Percentiles rank a stretch among this genome's conserved stretches.
phyloP scores from a whole-genome alignment of 2,329 filamentous ascomycete species.

The Fusarium citri region DNA sequence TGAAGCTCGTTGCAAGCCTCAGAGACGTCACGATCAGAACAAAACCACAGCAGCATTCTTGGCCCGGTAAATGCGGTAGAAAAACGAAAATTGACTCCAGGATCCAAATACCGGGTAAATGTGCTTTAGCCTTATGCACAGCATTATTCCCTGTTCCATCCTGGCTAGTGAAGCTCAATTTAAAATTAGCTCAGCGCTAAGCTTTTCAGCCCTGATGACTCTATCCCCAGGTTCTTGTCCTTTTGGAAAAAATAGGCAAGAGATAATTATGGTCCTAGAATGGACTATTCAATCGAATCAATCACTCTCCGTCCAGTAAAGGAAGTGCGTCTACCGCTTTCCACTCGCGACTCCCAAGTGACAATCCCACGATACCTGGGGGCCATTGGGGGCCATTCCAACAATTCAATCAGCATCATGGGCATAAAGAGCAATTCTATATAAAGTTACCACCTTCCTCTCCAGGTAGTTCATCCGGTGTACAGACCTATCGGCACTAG shows the following conservation, averaged over 20 bases:
- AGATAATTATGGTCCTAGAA: rapidly evolving
- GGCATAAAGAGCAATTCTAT: neutral
- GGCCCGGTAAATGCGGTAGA: too few species aligned
- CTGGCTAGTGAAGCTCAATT: neutral
- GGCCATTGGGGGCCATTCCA: neutral
- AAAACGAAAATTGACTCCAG: neutral
- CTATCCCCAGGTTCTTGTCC: neutral
- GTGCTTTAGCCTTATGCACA: neutral
- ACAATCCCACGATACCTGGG: neutral
- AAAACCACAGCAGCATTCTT: too few species aligned
- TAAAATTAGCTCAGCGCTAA: neutral
- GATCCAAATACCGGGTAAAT: neutral
- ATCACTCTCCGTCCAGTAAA: rapidly evolving
- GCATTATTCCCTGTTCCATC: neutral
- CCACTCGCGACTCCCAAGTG: neutral
- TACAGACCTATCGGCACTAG: neutral
- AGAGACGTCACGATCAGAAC: too few species aligned
- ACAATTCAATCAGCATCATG: rapidly evolving
- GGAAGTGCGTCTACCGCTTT: rapidly evolving
- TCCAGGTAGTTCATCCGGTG: neutral
- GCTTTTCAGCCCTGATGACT: neutral
- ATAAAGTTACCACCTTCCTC: neutral
- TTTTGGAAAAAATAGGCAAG: rapidly evolving
- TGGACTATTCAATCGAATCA: neutral
- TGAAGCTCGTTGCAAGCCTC: too few species aligned